A percentile compares a stretch with the other conserved stretches of the same genome.
Evolutionary conservation across 805 yeast genomes (phyloP).

Genomic region (Metschnikowia hibisci): DNA sequence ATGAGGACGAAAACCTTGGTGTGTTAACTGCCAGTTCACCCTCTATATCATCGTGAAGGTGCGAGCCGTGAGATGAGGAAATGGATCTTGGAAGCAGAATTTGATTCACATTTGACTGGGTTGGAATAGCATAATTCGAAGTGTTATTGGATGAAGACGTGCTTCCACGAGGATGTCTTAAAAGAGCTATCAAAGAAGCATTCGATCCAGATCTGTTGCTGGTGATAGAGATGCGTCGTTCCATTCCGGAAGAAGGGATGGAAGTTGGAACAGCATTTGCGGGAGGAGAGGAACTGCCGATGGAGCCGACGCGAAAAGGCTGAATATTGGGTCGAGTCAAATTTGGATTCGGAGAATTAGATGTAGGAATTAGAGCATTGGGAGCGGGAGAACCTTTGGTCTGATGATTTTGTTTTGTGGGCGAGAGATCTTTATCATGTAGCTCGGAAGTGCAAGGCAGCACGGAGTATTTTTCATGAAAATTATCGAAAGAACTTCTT

Average conservation of each 20-base stretch:
- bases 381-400: constrained; percentile 3
- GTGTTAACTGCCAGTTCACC: constrained; percentile 35
- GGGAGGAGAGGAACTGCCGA: constrained; percentile 43
- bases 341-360: constrained; percentile 1
- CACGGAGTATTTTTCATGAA: constrained; percentile 13
- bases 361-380: not conserved
- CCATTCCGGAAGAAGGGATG: constrained; percentile 25
- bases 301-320: constrained; percentile 62
- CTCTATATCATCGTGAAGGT: constrained; percentile 27
- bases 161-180: constrained; percentile 48
- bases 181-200: constrained; percentile 50
- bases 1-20: constrained; percentile 67
- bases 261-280: constrained; percentile 17
- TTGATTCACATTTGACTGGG: constrained; percentile 22
- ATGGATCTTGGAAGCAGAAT: constrained; percentile 31
- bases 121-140: constrained; percentile 15
- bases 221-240: constrained; percentile 40
- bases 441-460: constrained; percentile 18
- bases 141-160: constrained; percentile 35
- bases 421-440: constrained; percentile 10
- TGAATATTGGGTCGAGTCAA: constrained; percentile 38
- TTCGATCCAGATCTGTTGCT: constrained; percentile 47
- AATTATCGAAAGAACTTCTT: constrained; percentile 13
- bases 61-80: constrained; percentile 39
- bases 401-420: not conserved